Percentiles rank a stretch among this genome's conserved stretches.
phyloP scores from a whole-genome alignment of 257 asterid genomes.

The Capsicum rhomboideum region DNA sequence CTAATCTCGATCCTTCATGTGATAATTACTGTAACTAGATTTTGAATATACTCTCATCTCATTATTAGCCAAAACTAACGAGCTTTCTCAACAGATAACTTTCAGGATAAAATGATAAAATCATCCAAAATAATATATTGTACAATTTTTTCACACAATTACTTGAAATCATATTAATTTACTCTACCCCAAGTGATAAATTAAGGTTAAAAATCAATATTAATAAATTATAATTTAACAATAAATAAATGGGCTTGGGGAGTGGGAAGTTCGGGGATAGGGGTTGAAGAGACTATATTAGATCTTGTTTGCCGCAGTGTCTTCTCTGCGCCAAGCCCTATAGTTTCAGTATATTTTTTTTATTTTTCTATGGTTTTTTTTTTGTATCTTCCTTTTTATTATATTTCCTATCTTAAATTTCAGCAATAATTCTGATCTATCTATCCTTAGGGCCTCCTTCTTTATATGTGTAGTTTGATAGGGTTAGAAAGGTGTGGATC shows the following conservation, averaged over 20 bases:
- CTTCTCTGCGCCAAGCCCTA: slow-evolving; percentile 76
- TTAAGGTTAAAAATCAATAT: neutral
- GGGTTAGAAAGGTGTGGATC: slow-evolving; percentile 75
- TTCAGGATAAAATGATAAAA: too few relatives aligned
- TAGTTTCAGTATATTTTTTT: slow-evolving; percentile 30
- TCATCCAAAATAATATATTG: too few relatives aligned
- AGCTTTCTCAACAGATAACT: neutral
- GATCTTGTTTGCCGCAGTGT: neutral
- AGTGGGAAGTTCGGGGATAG: neutral
- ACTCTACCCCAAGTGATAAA: neutral
- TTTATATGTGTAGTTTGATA: neutral
- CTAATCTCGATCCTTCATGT: too few relatives aligned
- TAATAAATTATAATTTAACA: neutral
- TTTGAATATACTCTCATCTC: too few relatives aligned
- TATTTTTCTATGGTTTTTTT: neutral
- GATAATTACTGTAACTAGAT: too few relatives aligned
- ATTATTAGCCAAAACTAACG: too few relatives aligned
- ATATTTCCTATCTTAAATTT: slow-evolving; percentile 7
- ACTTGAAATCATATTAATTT: neutral
- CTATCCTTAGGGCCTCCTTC: slow-evolving; percentile 1
- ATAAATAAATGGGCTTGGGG: too few relatives aligned
- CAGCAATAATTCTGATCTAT: slow-evolving; percentile 11
- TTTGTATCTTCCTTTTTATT: neutral
- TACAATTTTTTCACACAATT: neutral
- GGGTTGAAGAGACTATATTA: neutral